Conservation (phyloP, 768 basidiomycete genomes). For the Phlebiopsis flavidoalba region DNA sequence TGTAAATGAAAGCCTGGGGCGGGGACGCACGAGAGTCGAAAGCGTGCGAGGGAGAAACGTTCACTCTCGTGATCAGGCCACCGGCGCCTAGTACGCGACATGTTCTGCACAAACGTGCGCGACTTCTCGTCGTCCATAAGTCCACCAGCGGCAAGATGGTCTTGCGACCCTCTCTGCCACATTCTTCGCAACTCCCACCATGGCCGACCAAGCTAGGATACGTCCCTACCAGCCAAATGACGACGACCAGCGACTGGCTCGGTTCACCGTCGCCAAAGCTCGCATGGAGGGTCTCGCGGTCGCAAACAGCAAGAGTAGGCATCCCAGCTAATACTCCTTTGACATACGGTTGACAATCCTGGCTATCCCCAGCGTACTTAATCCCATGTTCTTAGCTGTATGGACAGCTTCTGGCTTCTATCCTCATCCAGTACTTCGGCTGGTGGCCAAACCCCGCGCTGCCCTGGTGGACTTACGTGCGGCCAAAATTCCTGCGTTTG, state of each 20-base stretch:
- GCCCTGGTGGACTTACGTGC: constrained; percentile 47
- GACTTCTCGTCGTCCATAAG: not conserved
- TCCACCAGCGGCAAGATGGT: not conserved
- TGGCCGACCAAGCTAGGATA: constrained; percentile 34
- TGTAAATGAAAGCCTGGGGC: no score
- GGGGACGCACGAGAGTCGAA: not conserved
- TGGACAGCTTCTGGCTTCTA: constrained; percentile 59
- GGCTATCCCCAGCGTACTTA: constrained; percentile 39
- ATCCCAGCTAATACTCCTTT: not conserved
- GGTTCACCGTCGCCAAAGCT: constrained; percentile 59
- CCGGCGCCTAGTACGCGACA: not conserved
- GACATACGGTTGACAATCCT: not conserved
- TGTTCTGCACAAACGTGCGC: not conserved
- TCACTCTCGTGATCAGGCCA: not conserved
- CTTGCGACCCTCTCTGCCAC: not conserved
- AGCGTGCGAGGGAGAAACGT: not conserved
- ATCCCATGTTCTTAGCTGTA: constrained; percentile 53
- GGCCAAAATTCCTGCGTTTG: constrained; percentile 59
- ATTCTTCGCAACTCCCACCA: constrained; percentile 7
- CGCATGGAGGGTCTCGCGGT: constrained; percentile 62
- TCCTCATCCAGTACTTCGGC: constrained; percentile 52
- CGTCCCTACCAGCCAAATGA: constrained; percentile 48
- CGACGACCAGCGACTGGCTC: constrained; percentile 58
- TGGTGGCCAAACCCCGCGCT: constrained; percentile 60
- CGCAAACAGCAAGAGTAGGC: constrained; percentile 58